A percentile compares a stretch with the other conserved stretches of the same genome.
Evolutionary conservation across 2,329 filamentous ascomycete genomes (phyloP).

Genomic region (Fusarium miscanthi): DNA sequence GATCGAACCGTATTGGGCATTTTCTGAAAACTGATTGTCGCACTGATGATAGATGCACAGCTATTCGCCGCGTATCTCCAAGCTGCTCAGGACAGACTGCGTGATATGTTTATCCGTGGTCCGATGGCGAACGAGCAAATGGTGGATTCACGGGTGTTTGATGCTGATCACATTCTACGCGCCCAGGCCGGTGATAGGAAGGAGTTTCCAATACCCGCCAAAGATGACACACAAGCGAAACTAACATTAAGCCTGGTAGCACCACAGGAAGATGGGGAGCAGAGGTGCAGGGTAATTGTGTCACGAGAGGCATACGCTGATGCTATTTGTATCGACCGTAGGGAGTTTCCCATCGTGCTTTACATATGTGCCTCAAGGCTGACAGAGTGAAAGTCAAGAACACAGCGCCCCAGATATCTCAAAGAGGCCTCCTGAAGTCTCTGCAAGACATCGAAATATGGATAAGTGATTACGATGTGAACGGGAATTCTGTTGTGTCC

Average conservation of each 20-base stretch:
- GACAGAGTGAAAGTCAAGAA: rapidly evolving
- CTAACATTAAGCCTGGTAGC: no score
- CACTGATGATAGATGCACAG: rapidly evolving
- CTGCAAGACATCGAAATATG: rapidly evolving
- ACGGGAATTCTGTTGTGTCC: rapidly evolving
- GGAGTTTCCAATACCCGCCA: rapidly evolving
- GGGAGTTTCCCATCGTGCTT: rapidly evolving
- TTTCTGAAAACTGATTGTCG: rapidly evolving
- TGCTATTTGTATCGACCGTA: rapidly evolving
- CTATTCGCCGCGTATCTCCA: rapidly evolving
- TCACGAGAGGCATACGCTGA: rapidly evolving
- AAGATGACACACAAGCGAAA: no score
- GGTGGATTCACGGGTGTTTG: rapidly evolving
- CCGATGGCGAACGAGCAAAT: rapidly evolving
- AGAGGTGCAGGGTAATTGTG: rapidly evolving
- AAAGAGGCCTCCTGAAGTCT: rapidly evolving
- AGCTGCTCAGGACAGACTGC: background rate
- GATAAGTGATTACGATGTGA: rapidly evolving
- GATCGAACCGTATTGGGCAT: rapidly evolving
- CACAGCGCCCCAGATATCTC: rapidly evolving
- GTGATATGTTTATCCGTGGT: rapidly evolving
- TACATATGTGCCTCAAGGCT: rapidly evolving
- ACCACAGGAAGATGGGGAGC: rapidly evolving
- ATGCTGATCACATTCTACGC: rapidly evolving
- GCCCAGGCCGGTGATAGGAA: rapidly evolving